Evolutionary conservation across 805 yeast genomes (phyloP).

Genomic region (Starmerella cellae): DNA sequence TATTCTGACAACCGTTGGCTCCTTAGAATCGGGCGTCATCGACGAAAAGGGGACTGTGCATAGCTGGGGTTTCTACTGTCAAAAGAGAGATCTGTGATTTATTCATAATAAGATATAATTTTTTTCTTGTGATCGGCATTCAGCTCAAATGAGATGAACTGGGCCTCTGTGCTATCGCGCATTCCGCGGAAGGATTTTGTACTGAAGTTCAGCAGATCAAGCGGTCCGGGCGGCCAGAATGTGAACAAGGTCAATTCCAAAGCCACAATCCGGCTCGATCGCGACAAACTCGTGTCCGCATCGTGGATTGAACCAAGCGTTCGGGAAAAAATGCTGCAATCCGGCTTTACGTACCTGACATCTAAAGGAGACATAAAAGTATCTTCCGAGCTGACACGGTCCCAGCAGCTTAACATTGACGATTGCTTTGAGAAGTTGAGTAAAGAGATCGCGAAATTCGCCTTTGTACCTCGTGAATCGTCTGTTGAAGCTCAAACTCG

Average conservation of each 20-base stretch:
- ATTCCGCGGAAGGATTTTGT: conserved; percentile 39
- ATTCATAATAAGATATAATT: too few species aligned
- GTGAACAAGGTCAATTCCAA: conserved; percentile 59
- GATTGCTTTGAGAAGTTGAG: conserved; percentile 50
- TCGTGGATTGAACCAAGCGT: conserved; percentile 50
- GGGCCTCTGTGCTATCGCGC: neutral
- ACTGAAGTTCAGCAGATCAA: conserved; percentile 41
- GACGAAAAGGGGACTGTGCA: too few species aligned
- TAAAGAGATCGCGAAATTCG: conserved; percentile 36
- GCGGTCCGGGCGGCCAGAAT: conserved; percentile 84
- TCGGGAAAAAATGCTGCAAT: conserved; percentile 28
- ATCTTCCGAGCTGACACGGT: conserved; percentile 47
- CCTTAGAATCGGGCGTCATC: too few species aligned
- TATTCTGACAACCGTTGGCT: too few species aligned
- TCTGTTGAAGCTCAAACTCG: conserved; percentile 35
- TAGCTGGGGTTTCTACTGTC: too few species aligned
- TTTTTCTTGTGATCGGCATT: too few species aligned
- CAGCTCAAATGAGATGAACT: too few species aligned
- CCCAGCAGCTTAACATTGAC: conserved; percentile 42
- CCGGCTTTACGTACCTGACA: conserved; percentile 40
- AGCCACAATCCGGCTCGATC: conserved; percentile 43
- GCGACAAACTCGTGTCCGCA: conserved; percentile 34
- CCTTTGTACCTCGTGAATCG: conserved; percentile 38
- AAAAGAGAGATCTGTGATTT: too few species aligned
- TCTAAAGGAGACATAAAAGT: conserved; percentile 44